phyloP scores from a whole-genome alignment of 1,284 basidiomycete species.

The Vanrija sp. region DNA sequence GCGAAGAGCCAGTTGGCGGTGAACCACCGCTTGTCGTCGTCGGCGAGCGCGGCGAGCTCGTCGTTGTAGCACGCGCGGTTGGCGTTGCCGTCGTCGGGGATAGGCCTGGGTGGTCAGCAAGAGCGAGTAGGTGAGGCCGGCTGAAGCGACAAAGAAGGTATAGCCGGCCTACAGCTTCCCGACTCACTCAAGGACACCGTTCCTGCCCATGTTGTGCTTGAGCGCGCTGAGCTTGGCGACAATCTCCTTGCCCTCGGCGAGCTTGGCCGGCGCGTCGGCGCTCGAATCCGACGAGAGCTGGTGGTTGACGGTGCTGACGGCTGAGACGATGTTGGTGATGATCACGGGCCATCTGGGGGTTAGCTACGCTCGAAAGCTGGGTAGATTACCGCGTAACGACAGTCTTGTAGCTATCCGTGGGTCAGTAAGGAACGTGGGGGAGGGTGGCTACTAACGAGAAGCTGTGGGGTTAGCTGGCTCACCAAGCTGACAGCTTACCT shows the following conservation, averaged over 20 bases:
- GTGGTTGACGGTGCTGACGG: constrained; percentile 61
- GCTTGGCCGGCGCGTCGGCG: constrained; percentile 35
- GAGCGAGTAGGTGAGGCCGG: not conserved
- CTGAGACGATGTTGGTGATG: constrained; percentile 71
- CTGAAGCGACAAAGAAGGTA: not conserved
- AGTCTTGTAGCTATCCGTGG: constrained; percentile 39
- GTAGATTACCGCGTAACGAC: constrained; percentile 33
- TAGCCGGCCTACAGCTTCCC: not conserved
- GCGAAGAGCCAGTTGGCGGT: constrained; percentile 88
- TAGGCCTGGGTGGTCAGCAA: constrained; percentile 52
- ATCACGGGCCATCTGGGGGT: constrained; percentile 78
- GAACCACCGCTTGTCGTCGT: constrained; percentile 75
- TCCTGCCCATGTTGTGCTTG: constrained; percentile 85
- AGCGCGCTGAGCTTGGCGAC: constrained; percentile 74
- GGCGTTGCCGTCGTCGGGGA: constrained; percentile 68
- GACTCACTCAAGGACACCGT: constrained; percentile 67
- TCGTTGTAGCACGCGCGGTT: constrained; percentile 68
- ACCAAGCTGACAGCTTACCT: constrained; percentile 23
- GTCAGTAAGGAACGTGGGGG: not conserved
- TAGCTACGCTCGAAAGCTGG: constrained; percentile 24
- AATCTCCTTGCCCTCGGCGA: constrained; percentile 68
- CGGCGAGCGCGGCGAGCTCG: constrained; percentile 58
- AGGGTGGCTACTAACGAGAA: constrained; percentile 36
- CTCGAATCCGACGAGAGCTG: constrained; percentile 45
- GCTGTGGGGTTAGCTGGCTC: constrained; percentile 16